phyloP scores from a whole-genome alignment of 345 rosid species.

The Corchorus olitorius region DNA sequence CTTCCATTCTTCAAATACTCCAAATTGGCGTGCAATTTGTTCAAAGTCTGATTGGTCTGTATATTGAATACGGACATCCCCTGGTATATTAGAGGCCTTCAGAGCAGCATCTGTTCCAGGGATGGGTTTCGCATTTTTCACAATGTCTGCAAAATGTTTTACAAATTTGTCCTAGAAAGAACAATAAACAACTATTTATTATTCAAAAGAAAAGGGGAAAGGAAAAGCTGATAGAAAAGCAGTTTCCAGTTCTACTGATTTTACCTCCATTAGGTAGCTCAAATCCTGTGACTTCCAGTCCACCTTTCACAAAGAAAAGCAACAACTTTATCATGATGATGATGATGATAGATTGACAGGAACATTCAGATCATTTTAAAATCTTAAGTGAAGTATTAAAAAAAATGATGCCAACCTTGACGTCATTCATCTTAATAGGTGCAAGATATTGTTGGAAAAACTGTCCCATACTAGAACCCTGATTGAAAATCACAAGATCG shows the following conservation, averaged over 20 bases:
- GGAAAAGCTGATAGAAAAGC: background rate
- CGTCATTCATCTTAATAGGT: constrained; percentile 92
- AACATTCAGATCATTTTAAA: constrained; percentile 14
- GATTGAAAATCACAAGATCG: constrained; percentile 16
- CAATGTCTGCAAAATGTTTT: constrained; percentile 60
- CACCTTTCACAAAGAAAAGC: constrained; percentile 52
- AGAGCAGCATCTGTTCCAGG: constrained; percentile 68
- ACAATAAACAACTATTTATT: constrained; percentile 22
- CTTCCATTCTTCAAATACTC: constrained; percentile 98
- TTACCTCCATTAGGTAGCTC: constrained; percentile 90
- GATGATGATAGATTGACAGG: constrained; percentile 9
- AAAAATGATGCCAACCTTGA: constrained; percentile 49
- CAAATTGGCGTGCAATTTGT: constrained; percentile 77
- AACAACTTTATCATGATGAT: constrained; percentile 7
- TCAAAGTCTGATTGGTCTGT: constrained; percentile 75
- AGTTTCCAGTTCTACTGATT: constrained; percentile 11
- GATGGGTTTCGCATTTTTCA: constrained; percentile 69
- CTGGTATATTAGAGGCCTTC: constrained; percentile 57
- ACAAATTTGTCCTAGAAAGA: constrained; percentile 66
- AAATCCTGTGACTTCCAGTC: constrained; percentile 88
- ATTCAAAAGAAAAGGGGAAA: constrained; percentile 1
- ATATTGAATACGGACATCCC: constrained; percentile 78
- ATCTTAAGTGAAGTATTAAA: background rate
- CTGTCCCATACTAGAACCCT: constrained; percentile 99
- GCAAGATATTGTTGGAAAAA: constrained; percentile 83